A percentile compares a stretch with the other conserved stretches of the same genome.
These are phyloP conservation scores for Claviceps pazoutovae DNA, from an alignment of 2,329 filamentous ascomycete genomes.

Conservation along the genomic window DNA sequence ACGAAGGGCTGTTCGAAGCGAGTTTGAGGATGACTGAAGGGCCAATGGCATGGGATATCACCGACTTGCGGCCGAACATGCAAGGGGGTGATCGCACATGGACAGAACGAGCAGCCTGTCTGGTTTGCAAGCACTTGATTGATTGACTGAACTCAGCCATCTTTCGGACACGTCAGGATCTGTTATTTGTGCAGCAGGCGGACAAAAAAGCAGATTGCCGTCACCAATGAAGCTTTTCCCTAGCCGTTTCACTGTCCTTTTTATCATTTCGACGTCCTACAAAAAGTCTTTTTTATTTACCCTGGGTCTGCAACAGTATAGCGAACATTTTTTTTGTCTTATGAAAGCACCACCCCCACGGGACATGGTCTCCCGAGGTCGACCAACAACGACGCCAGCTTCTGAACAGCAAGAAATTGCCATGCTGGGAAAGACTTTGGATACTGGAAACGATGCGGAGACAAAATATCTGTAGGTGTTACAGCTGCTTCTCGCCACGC, in stretches of 20 bases:
- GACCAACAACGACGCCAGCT: no score
- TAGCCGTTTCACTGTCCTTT: neutral
- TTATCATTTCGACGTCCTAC: neutral
- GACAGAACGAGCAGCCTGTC: slow-evolving; percentile 35
- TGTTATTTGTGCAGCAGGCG: neutral
- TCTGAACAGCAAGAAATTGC: neutral
- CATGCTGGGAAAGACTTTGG: neutral
- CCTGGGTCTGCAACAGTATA: neutral
- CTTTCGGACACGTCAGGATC: neutral
- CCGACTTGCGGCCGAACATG: slow-evolving; percentile 34
- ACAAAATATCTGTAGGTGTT: neutral
- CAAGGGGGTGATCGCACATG: slow-evolving; percentile 36
- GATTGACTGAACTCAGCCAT: slow-evolving; percentile 23
- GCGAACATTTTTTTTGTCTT: neutral
- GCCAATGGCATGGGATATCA: slow-evolving; percentile 36
- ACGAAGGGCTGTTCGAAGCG: slow-evolving; percentile 38
- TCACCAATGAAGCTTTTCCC: neutral
- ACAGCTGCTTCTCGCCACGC: neutral
- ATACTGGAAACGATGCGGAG: neutral
- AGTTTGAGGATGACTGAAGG: slow-evolving; percentile 31
- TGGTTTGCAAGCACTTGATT: slow-evolving; percentile 34
- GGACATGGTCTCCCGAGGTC: no score
- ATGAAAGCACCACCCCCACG: no score
- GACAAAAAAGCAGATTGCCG: neutral
- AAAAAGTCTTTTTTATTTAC: neutral